phyloP scores from a whole-genome alignment of 148 eudicot genomes.

The Rhododendron ovatum region DNA sequence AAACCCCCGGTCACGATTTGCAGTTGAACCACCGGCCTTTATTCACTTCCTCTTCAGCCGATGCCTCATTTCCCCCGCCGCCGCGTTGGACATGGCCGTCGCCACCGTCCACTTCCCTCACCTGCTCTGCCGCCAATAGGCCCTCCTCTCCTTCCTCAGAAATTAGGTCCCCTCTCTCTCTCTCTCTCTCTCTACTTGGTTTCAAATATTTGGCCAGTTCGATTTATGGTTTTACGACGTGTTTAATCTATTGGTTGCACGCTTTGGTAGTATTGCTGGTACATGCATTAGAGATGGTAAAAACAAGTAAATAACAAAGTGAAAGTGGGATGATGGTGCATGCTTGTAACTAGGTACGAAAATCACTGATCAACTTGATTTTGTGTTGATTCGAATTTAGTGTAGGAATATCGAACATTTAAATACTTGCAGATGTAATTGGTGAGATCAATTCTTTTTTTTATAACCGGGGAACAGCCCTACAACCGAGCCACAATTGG shows the following conservation, averaged over 20 bases:
- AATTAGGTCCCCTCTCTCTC: constrained; percentile 12
- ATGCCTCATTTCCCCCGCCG: neutral
- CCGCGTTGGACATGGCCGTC: neutral
- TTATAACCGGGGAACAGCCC: too few species aligned
- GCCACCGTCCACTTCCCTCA: constrained; percentile 17
- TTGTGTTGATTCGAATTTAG: neutral
- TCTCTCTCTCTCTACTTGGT: neutral
- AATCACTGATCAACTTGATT: neutral
- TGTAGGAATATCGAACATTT: neutral
- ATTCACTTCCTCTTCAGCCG: neutral
- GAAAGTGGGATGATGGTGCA: too few species aligned
- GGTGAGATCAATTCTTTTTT: neutral
- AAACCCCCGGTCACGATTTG: neutral
- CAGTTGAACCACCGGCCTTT: neutral
- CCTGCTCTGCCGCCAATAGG: constrained; percentile 41
- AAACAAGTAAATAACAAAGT: too few species aligned
- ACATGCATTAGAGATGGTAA: neutral
- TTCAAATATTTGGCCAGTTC: neutral
- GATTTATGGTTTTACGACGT: neutral
- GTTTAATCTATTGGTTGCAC: neutral
- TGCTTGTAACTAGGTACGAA: neutral
- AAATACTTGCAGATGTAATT: neutral
- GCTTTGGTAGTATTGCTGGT: neutral
- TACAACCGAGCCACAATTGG: too few species aligned
- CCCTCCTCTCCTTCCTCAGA: constrained; percentile 1